Percentiles rank a stretch among this genome's conserved stretches.
Conservation (phyloP, 1,284 basidiomycete genomes). For the Pascua sp. region DNA sequence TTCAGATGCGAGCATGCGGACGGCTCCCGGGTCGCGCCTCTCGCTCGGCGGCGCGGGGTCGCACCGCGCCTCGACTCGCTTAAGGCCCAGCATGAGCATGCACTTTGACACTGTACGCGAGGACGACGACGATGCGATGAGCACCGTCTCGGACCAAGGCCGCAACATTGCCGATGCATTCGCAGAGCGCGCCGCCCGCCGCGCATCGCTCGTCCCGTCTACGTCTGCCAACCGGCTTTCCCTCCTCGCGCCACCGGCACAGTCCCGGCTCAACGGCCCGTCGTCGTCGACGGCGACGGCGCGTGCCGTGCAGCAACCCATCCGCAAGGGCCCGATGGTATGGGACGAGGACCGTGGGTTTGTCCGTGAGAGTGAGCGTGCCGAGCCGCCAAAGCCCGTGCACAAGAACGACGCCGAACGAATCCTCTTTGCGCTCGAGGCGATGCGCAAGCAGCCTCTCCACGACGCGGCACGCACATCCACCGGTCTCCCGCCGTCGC, state of each 20-base stretch:
- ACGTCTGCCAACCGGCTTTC: conserved; percentile 5
- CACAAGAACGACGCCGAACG: conserved; percentile 46
- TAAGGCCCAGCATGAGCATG: conserved; percentile 8
- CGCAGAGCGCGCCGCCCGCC: background rate
- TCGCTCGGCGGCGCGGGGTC: background rate
- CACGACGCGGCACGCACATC: conserved; percentile 7
- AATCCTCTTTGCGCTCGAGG: conserved; percentile 45
- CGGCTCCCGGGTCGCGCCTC: background rate
- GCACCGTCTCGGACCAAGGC: conserved; percentile 5
- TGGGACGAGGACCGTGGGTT: conserved; percentile 44
- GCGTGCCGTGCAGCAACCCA: conserved; percentile 13
- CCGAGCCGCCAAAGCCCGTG: conserved; percentile 25
- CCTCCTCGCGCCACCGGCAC: background rate
- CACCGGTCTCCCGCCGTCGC: conserved; percentile 19
- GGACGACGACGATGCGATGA: conserved; percentile 31
- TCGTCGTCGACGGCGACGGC: conserved; percentile 11
- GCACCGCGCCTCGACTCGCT: background rate
- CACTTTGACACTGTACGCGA: conserved; percentile 8
- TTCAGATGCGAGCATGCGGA: conserved; percentile 31
- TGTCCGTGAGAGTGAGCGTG: conserved; percentile 34
- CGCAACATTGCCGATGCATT: background rate
- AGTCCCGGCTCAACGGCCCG: background rate
- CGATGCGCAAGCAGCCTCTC: conserved; percentile 28
- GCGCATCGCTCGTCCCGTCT: background rate
- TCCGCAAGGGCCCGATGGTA: conserved; percentile 43